These are phyloP conservation scores for Albophoma yamanashiensis DNA, from an alignment of 2,329 filamentous ascomycete genomes.

Conservation along the genomic window DNA sequence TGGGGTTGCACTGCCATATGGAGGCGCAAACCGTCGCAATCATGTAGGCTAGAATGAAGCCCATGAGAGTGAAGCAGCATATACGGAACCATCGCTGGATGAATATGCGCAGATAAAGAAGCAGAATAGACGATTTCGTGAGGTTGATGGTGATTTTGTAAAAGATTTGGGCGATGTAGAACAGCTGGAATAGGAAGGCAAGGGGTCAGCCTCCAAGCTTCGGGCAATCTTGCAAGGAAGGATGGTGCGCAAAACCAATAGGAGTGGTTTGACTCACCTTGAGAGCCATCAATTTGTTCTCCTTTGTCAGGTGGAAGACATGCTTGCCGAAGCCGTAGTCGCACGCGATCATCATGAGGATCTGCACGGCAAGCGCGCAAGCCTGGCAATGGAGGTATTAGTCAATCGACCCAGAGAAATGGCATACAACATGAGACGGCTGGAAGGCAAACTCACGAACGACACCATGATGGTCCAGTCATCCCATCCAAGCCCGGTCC, in stretches of 20 bases:
- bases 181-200: conserved; percentile 23
- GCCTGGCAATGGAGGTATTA: conserved; percentile 11
- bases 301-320: conserved; percentile 18
- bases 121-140: conserved; percentile 40
- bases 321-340: conserved; percentile 32
- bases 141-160: conserved; percentile 44
- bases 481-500: conserved; percentile 26
- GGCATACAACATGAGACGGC: neutral
- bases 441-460: conserved; percentile 19
- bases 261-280: conserved; percentile 14
- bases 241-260: neutral
- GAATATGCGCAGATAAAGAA: conserved; percentile 45
- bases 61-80: conserved; percentile 28
- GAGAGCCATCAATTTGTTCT: conserved; percentile 24
- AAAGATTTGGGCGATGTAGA: conserved; percentile 39
- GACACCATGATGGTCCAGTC: conserved; percentile 31
- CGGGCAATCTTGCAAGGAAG: neutral
- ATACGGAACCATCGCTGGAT: conserved; percentile 33
- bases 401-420: neutral
- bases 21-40: conserved; percentile 32
- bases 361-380: conserved; percentile 23
- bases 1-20: conserved; percentile 39
- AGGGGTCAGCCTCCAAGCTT: neutral
- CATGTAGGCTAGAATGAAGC: conserved; percentile 33
- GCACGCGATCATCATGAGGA: conserved; percentile 28